Conservation (phyloP, 208 protist genomes). For the Leptomonas pyrrhocoris region DNA sequence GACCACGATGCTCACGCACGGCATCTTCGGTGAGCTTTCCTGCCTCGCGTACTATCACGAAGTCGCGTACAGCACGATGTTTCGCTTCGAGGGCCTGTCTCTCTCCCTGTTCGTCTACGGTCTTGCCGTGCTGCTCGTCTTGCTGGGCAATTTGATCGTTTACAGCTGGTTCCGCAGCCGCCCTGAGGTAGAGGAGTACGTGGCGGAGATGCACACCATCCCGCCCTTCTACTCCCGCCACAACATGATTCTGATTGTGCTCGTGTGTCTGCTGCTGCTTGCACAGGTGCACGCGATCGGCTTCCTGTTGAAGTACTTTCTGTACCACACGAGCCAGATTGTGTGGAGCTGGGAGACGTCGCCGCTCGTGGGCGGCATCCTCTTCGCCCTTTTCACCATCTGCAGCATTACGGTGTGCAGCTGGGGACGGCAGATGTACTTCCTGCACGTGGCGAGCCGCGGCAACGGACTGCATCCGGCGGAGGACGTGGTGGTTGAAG, state of each 20-base stretch:
- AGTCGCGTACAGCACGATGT: conserved; percentile 66
- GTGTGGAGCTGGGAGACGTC: conserved; percentile 82
- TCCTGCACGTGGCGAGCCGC: not conserved
- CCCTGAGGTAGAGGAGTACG: conserved; percentile 52
- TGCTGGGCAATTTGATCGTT: conserved; percentile 54
- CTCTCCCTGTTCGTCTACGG: conserved; percentile 64
- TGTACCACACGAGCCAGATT: conserved; percentile 60
- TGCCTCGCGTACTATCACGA: conserved; percentile 61
- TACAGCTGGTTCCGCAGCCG: conserved; percentile 67
- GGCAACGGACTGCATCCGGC: conserved; percentile 1
- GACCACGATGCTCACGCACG: conserved; percentile 35
- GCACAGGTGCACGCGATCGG: conserved; percentile 61
- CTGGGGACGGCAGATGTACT: conserved; percentile 24
- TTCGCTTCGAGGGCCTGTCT: conserved; percentile 52
- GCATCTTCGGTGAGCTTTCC: conserved; percentile 55
- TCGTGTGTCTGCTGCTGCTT: conserved; percentile 37
- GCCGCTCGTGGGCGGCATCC: conserved; percentile 57
- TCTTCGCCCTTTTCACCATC: conserved; percentile 40
- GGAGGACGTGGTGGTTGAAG: conserved; percentile 22
- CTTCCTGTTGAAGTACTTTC: conserved; percentile 63
- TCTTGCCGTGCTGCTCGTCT: conserved; percentile 42
- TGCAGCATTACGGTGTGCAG: conserved; percentile 19
- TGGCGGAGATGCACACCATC: conserved; percentile 49
- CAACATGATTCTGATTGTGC: conserved; percentile 40
- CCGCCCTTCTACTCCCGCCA: conserved; percentile 65